These are phyloP conservation scores for Deinandra increscens DNA, from an alignment of 129 eudicot species.

Conservation along the genomic window DNA sequence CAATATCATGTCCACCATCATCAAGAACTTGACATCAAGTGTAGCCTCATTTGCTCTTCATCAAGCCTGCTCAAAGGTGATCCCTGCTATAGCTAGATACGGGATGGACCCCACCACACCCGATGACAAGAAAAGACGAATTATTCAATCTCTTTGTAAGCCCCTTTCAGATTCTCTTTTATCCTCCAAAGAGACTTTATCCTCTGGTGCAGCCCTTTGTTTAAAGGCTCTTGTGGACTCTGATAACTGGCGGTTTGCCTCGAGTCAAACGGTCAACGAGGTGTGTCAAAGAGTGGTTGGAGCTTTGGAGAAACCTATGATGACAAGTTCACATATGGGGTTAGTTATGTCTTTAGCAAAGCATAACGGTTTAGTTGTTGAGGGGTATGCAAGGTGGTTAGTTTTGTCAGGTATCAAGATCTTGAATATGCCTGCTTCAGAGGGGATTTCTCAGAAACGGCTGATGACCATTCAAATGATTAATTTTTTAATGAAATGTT, in stretches of 20 bases:
- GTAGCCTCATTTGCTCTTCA: constrained; percentile 90
- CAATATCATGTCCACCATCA: constrained; percentile 71
- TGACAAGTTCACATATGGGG: constrained; percentile 74
- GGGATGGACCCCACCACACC: constrained; percentile 79
- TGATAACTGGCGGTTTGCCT: constrained; percentile 88
- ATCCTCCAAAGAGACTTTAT: constrained; percentile 58
- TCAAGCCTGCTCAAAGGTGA: constrained; percentile 91
- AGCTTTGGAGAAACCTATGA: constrained; percentile 62
- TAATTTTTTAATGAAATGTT: constrained; percentile 65
- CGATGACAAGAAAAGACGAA: constrained; percentile 53
- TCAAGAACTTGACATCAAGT: constrained; percentile 59
- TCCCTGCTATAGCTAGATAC: constrained; percentile 80
- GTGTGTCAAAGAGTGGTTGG: constrained; percentile 77
- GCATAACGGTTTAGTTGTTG: constrained; percentile 60
- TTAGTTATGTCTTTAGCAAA: constrained; percentile 74
- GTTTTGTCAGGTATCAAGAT: constrained; percentile 54
- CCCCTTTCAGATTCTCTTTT: constrained; percentile 81
- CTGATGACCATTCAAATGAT: constrained; percentile 79
- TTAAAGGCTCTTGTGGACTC: constrained; percentile 79
- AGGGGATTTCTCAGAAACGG: constrained; percentile 68
- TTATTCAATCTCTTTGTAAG: constrained; percentile 72
- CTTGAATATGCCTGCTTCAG: constrained; percentile 44
- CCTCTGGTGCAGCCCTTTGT: constrained; percentile 89
- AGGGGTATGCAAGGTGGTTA: constrained; percentile 69
- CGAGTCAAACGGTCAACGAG: constrained; percentile 68